A percentile compares a stretch with the other conserved stretches of the same genome.
Conservation (phyloP, 2,329 filamentous ascomycete genomes). For the Penicillium palitans region DNA sequence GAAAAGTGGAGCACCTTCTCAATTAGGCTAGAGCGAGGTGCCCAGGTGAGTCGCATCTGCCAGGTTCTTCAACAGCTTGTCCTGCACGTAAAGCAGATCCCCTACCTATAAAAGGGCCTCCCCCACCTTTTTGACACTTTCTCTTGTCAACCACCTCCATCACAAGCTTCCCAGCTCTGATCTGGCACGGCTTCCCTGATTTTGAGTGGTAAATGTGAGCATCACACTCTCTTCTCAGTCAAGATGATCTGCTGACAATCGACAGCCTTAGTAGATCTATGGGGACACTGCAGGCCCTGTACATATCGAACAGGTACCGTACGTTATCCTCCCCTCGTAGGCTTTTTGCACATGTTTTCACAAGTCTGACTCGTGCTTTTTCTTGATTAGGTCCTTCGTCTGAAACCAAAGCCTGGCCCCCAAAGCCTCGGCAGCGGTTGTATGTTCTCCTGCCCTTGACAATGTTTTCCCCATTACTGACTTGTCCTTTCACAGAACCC, state of each 20-base stretch:
- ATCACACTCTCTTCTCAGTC: neutral
- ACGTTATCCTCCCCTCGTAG: neutral
- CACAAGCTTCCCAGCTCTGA: neutral
- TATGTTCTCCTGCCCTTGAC: neutral
- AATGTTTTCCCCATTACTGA: neutral
- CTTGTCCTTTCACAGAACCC: neutral
- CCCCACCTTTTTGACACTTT: neutral
- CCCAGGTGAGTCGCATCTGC: neutral
- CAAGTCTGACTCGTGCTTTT: neutral
- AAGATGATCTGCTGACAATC: neutral
- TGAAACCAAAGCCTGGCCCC: neutral
- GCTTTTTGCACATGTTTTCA: neutral
- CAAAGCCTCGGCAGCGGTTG: neutral
- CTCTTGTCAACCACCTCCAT: neutral
- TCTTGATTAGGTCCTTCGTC: neutral
- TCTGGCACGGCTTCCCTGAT: neutral
- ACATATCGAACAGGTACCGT: neutral
- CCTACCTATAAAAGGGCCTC: neutral
- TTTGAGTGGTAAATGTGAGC: neutral
- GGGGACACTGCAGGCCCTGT: neutral
- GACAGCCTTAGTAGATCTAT: neutral
- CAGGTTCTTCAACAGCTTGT: neutral
- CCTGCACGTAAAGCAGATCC: neutral
- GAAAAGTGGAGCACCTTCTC: too few relatives aligned
- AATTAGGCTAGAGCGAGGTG: too few relatives aligned